These are phyloP conservation scores for Blastobotrys serpentis DNA, from an alignment of 1,139 yeast species.

Conservation along the genomic window DNA sequence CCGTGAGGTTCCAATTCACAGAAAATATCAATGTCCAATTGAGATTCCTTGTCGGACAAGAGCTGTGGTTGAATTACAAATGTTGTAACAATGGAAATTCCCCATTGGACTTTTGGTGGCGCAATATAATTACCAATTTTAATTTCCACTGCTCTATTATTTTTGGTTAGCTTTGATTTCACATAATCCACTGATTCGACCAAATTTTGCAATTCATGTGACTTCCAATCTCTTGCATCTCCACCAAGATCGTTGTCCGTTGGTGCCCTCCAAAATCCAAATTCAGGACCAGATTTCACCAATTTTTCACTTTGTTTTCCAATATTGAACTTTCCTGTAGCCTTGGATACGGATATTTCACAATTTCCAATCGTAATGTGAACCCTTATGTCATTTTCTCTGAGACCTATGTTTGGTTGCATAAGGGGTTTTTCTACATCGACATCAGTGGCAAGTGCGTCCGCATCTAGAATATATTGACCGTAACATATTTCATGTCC, in stretches of 20 bases:
- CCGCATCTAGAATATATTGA: conserved; percentile 24
- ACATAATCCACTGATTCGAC: conserved; percentile 21
- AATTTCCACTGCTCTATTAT: conserved; percentile 17
- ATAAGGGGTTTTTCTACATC: background rate
- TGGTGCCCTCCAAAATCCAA: conserved; percentile 39
- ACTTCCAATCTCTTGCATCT: conserved; percentile 22
- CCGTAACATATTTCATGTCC: conserved; percentile 37
- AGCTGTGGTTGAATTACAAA: background rate
- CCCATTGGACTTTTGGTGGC: conserved; percentile 31
- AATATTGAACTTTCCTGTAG: conserved; percentile 12
- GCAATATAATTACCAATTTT: conserved; percentile 24
- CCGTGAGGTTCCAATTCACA: conserved; percentile 26
- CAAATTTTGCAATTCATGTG: conserved; percentile 24
- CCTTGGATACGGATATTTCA: conserved; percentile 1
- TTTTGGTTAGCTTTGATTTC: conserved; percentile 2
- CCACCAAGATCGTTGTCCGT: conserved; percentile 37
- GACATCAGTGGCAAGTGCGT: background rate
- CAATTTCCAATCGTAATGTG: background rate
- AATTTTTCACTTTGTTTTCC: conserved; percentile 10
- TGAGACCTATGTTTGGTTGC: background rate
- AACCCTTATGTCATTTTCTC: background rate
- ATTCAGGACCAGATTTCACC: conserved; percentile 11
- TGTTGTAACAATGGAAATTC: conserved; percentile 18
- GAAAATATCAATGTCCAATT: conserved; percentile 12
- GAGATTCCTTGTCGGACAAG: background rate